Conservation (phyloP, 495 filamentous ascomycete species). For the Neurospora cerealis region DNA sequence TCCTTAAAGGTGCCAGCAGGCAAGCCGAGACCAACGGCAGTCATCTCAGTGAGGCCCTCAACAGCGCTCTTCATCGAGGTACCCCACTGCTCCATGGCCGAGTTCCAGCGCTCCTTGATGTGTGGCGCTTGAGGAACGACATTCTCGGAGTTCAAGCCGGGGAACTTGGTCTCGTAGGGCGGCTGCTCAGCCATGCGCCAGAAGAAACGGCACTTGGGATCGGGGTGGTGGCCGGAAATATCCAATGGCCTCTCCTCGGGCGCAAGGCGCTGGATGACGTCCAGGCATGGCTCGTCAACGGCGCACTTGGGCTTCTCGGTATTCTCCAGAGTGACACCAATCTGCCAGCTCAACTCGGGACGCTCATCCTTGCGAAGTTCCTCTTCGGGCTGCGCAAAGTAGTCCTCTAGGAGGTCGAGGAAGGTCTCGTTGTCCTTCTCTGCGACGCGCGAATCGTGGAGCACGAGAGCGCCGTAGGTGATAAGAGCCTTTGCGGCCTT, state of each 20-base stretch:
- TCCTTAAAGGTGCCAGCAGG: constrained; percentile 34
- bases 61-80: constrained; percentile 42
- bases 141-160: constrained; percentile 34
- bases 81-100: constrained; percentile 39
- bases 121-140: constrained; percentile 30
- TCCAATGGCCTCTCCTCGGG: constrained; percentile 38
- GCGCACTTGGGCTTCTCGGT: constrained; percentile 46
- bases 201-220: constrained; percentile 44
- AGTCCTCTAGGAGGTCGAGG: constrained; percentile 44
- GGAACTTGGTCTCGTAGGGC: constrained; percentile 37
- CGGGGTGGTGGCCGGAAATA: constrained; percentile 33
- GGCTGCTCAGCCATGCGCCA: constrained; percentile 37
- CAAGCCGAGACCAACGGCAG: constrained; percentile 37
- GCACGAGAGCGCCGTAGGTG: constrained; percentile 38
- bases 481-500: constrained; percentile 37
- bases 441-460: constrained; percentile 42
- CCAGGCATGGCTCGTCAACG: constrained; percentile 41
- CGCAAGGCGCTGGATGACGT: constrained; percentile 35
- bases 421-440: constrained; percentile 38
- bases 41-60: constrained; percentile 38
- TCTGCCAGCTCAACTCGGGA: constrained; percentile 40
- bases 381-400: constrained; percentile 39
- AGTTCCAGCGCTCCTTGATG: constrained; percentile 33
- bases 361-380: constrained; percentile 33
- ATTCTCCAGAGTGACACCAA: constrained; percentile 44